A percentile compares a stretch with the other conserved stretches of the same genome.
Conservation (phyloP, 352 stramenopile species). For the Phytophthora parvispora region DNA sequence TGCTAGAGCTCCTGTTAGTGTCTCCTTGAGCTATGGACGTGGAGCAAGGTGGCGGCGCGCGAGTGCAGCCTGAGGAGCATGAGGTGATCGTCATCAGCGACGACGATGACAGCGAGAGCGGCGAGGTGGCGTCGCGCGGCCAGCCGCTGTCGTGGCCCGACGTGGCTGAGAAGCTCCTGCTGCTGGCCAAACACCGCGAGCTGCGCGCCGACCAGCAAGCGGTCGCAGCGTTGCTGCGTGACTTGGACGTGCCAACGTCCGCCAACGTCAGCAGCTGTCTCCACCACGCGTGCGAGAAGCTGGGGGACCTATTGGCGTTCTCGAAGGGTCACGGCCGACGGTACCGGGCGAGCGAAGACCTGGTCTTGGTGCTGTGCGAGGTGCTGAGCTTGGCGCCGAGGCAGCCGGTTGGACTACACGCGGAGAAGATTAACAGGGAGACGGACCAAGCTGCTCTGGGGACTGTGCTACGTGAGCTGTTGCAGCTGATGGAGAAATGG, state of each 20-base stretch:
- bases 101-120: constrained; percentile 5
- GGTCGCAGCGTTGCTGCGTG: constrained; percentile 8
- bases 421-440: constrained; percentile 7
- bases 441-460: background rate
- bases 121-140: background rate
- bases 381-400: constrained; percentile 31
- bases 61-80: background rate
- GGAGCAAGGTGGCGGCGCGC: background rate
- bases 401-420: background rate
- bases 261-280: constrained; percentile 2
- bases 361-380: constrained; percentile 30
- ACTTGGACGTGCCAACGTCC: constrained; percentile 1
- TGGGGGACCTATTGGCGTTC: constrained; percentile 17
- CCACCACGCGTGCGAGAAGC: constrained; percentile 1
- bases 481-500: constrained; percentile 27
- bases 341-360: constrained; percentile 4
- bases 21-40: constrained; percentile 9
- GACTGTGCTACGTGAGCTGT: background rate
- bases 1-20: no score
- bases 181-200: constrained; percentile 24
- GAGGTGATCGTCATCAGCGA: constrained; percentile 39
- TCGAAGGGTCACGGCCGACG: constrained; percentile 5
- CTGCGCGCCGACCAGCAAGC: constrained; percentile 6
- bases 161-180: constrained; percentile 15
- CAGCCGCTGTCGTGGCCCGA: constrained; percentile 20